Evolutionary conservation across 805 yeast species (phyloP).

Genomic region (Ogataea angusta): DNA sequence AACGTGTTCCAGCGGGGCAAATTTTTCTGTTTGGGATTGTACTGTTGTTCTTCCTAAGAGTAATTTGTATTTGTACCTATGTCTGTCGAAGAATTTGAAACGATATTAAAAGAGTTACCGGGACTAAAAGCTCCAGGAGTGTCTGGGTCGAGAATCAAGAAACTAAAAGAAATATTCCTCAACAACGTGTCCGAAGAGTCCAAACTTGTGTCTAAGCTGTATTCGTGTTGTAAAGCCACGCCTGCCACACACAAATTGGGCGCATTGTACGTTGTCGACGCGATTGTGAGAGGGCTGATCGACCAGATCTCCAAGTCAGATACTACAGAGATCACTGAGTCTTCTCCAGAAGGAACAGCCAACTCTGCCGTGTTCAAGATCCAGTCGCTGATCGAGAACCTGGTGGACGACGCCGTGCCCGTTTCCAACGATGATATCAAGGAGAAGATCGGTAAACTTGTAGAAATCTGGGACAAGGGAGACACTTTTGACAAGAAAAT

Average conservation of each 20-base stretch:
- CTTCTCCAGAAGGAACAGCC: conserved; percentile 64
- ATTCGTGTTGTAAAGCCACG: conserved; percentile 65
- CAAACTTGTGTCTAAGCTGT: conserved; percentile 54
- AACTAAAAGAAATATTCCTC: conserved; percentile 73
- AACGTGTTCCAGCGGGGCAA: conserved; percentile 27
- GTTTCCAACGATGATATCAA: conserved; percentile 52
- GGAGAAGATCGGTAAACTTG: conserved; percentile 76
- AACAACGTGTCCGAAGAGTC: conserved; percentile 53
- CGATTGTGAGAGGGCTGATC: conserved; percentile 80
- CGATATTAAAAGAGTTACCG: conserved; percentile 46
- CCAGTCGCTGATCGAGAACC: conserved; percentile 57
- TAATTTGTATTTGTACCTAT: conserved; percentile 12
- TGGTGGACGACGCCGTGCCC: conserved; percentile 61
- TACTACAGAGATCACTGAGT: conserved; percentile 44
- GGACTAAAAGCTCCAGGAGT: conserved; percentile 83
- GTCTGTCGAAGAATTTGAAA: conserved; percentile 44
- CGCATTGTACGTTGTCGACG: conserved; percentile 85
- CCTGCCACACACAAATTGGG: conserved; percentile 86
- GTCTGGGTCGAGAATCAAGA: conserved; percentile 91
- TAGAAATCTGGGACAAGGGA: conserved; percentile 90
- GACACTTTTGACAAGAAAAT: conserved; percentile 64
- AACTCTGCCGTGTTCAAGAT: conserved; percentile 70
- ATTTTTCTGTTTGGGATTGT: conserved; percentile 5
- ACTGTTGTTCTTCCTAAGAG: conserved; percentile 12
- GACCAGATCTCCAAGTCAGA: conserved; percentile 63